Conservation (phyloP, 116 monocot species). For the Iris pallida region DNA sequence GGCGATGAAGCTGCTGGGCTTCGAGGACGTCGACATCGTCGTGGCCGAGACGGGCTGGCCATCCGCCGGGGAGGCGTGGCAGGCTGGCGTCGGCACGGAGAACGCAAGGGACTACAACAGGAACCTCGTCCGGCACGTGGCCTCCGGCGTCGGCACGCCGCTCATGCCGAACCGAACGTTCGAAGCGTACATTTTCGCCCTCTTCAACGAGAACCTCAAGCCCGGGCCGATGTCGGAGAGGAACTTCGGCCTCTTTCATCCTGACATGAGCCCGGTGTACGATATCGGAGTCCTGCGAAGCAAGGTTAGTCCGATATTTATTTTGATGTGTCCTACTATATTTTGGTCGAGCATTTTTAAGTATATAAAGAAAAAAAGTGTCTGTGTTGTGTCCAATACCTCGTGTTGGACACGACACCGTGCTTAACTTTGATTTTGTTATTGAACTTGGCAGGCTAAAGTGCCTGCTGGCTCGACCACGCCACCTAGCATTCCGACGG, state of each 20-base stretch:
- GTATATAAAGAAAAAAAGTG: too few species aligned
- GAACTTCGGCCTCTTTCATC: constrained; percentile 51
- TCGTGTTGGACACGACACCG: too few species aligned
- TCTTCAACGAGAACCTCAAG: constrained; percentile 65
- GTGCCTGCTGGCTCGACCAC: background rate
- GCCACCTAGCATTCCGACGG: background rate
- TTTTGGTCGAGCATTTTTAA: too few species aligned
- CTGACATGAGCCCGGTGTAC: constrained; percentile 43
- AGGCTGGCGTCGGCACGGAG: constrained; percentile 21
- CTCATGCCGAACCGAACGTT: constrained; percentile 46
- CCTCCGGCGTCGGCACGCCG: constrained; percentile 42
- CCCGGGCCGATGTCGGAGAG: constrained; percentile 52
- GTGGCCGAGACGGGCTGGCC: constrained; percentile 56
- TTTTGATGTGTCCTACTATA: too few species aligned
- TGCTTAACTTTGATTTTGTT: background rate
- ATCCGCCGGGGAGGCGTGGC: constrained; percentile 35
- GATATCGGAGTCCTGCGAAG: constrained; percentile 33
- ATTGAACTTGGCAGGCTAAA: constrained; percentile 2
- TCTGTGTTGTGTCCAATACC: too few species aligned
- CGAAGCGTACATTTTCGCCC: constrained; percentile 46
- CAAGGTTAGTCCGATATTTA: too few species aligned
- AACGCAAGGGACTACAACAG: constrained; percentile 33
- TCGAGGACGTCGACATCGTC: constrained; percentile 28
- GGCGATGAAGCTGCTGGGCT: constrained; percentile 46
- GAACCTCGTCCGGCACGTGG: constrained; percentile 18